phyloP scores from a whole-genome alignment of 371 early-diverging fungal genomes.

The Mucor velutinosus region DNA sequence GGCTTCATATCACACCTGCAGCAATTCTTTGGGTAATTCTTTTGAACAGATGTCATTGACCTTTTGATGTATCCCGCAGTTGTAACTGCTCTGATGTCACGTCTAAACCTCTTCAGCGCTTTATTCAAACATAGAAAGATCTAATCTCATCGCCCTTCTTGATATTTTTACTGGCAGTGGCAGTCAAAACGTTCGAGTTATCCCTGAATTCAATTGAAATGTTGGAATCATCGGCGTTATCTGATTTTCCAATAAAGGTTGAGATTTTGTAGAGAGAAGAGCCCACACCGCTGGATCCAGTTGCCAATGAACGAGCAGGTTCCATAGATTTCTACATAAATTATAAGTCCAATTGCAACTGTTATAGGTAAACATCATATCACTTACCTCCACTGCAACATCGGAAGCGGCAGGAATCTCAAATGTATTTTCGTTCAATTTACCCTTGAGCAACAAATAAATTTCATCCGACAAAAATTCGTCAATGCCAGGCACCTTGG shows the following conservation, averaged over 20 bases:
- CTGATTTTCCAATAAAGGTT: constrained; percentile 36
- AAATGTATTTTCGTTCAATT: constrained; percentile 71
- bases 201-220: constrained; percentile 55
- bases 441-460: constrained; percentile 79
- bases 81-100: too few species aligned
- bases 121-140: constrained; percentile 25
- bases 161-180: constrained; percentile 63
- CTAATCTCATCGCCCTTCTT: constrained; percentile 71
- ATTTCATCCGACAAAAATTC: constrained; percentile 83
- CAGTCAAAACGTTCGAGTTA: constrained; percentile 49
- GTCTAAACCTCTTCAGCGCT: not conserved
- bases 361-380: not conserved
- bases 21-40: too few species aligned
- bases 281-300: constrained; percentile 67
- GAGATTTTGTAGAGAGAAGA: constrained; percentile 45
- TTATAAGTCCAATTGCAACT: not conserved
- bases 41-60: too few species aligned
- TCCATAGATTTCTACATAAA: constrained; percentile 27
- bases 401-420: constrained; percentile 47
- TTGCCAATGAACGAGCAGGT: constrained; percentile 33
- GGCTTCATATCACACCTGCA: too few species aligned
- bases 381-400: constrained; percentile 42
- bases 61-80: too few species aligned
- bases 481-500: constrained; percentile 77
- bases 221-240: constrained; percentile 48